Conservation (phyloP, 345 rosid species). For the Iberis pinnata region DNA sequence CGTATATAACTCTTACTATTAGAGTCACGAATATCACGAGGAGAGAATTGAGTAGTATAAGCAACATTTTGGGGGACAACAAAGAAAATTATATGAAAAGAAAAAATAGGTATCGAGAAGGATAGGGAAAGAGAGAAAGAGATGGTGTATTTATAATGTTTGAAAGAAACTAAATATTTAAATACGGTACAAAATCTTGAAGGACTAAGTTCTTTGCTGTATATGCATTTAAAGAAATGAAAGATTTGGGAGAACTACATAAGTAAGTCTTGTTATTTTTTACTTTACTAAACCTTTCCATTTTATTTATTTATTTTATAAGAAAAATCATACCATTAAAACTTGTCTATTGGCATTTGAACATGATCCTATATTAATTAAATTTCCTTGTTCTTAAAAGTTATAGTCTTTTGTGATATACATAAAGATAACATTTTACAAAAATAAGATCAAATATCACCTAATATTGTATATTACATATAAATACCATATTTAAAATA, state of each 20-base stretch:
- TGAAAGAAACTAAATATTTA: no score
- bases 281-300: constrained; percentile 2
- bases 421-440: no score
- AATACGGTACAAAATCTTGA: no score
- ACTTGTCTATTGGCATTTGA: no score
- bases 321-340: no score
- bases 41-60: constrained; percentile 24
- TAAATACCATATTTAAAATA: no score
- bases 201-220: not conserved
- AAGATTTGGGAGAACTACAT: constrained; percentile 16
- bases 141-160: constrained; percentile 16
- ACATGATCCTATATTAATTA: no score
- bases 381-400: no score
- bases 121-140: not conserved
- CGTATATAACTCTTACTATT: constrained; percentile 38
- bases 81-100: constrained; percentile 9
- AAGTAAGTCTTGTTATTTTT: constrained; percentile 5
- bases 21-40: constrained; percentile 31
- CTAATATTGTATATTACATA: no score
- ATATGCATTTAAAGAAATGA: constrained; percentile 6
- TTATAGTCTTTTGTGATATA: no score
- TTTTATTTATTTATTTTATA: not conserved
- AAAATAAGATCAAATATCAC: no score
- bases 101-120: not conserved
- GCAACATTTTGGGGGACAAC: constrained; percentile 17